These are phyloP conservation scores for Phyllosticta paracitricarpa DNA, from an alignment of 2,329 filamentous ascomycete genomes.

Conservation along the genomic window DNA sequence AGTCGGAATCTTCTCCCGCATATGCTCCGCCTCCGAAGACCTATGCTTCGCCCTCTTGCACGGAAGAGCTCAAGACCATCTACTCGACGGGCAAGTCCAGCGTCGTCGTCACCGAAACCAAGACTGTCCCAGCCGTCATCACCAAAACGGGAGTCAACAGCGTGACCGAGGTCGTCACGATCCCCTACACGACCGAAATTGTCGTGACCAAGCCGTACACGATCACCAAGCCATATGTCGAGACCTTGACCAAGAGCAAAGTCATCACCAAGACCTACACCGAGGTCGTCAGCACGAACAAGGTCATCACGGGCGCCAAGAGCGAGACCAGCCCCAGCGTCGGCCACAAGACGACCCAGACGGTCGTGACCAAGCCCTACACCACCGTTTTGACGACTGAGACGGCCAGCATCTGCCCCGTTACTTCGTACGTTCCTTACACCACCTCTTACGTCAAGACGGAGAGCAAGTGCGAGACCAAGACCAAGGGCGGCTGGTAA, in stretches of 20 bases:
- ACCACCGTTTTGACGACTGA: slow-evolving; percentile 13
- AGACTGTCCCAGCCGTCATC: not conserved
- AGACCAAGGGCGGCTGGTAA: slow-evolving; percentile 8
- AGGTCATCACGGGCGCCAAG: not conserved
- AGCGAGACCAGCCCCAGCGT: not conserved
- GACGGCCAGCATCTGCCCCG: slow-evolving; percentile 11
- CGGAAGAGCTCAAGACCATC: slow-evolving; percentile 1
- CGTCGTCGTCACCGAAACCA: not conserved
- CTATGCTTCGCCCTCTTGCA: not conserved
- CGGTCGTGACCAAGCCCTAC: slow-evolving; percentile 12
- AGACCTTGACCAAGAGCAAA: not conserved
- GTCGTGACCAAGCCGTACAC: not conserved
- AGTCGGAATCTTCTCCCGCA: not conserved
- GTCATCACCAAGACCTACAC: slow-evolving; percentile 4
- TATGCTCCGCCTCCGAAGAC: not conserved
- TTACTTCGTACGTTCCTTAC: slow-evolving; percentile 15
- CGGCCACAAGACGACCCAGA: slow-evolving; percentile 11
- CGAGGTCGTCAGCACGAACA: slow-evolving; percentile 14
- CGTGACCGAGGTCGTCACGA: slow-evolving; percentile 12
- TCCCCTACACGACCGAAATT: slow-evolving; percentile 3
- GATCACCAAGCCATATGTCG: not conserved
- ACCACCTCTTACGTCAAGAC: slow-evolving; percentile 16
- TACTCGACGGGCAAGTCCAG: not conserved
- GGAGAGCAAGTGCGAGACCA: slow-evolving; percentile 16
- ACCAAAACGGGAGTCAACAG: slow-evolving; percentile 9